Conservation (phyloP, 352 stramenopile genomes). For the Globisporangium takayamanum region DNA sequence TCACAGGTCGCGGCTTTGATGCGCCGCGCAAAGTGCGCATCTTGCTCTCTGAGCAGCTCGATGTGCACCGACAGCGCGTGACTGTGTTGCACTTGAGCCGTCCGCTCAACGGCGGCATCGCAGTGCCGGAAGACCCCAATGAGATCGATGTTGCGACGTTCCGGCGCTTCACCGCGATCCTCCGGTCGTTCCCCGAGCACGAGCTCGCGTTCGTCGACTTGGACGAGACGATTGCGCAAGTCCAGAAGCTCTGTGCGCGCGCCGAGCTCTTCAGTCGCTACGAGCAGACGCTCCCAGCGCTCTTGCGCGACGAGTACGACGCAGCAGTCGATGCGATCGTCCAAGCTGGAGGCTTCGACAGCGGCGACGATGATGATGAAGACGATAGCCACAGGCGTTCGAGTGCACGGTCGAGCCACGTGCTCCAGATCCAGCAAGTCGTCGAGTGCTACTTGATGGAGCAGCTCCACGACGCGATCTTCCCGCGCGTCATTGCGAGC, state of each 20-base stretch:
- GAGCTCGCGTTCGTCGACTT: slow-evolving; percentile 66
- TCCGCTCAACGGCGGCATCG: slow-evolving; percentile 55
- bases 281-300: slow-evolving; percentile 31
- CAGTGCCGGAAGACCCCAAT: slow-evolving; percentile 60
- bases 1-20: slow-evolving; percentile 41
- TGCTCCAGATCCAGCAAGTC: slow-evolving; percentile 70
- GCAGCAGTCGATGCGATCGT: slow-evolving; percentile 49
- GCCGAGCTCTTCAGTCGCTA: slow-evolving; percentile 41
- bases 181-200: slow-evolving; percentile 68
- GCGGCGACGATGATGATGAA: slow-evolving; percentile 12
- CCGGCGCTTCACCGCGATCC: slow-evolving; percentile 66
- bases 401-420: slow-evolving; percentile 19
- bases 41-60: slow-evolving; percentile 55
- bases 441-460: slow-evolving; percentile 82
- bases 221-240: slow-evolving; percentile 54
- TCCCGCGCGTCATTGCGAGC: slow-evolving; percentile 38
- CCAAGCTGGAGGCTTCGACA: slow-evolving; percentile 38
- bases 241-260: slow-evolving; percentile 47
- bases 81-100: slow-evolving; percentile 66
- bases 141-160: slow-evolving; percentile 74
- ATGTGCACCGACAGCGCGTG: slow-evolving; percentile 44
- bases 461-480: slow-evolving; percentile 49
- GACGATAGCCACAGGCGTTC: no score
- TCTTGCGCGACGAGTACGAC: slow-evolving; percentile 52
- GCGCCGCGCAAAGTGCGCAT: slow-evolving; percentile 59